Evolutionary conservation across 1,139 yeast species (phyloP), one percentile per base, ranked within the genome.

Genomic region (Sugiyamaella paludigena): DNA sequence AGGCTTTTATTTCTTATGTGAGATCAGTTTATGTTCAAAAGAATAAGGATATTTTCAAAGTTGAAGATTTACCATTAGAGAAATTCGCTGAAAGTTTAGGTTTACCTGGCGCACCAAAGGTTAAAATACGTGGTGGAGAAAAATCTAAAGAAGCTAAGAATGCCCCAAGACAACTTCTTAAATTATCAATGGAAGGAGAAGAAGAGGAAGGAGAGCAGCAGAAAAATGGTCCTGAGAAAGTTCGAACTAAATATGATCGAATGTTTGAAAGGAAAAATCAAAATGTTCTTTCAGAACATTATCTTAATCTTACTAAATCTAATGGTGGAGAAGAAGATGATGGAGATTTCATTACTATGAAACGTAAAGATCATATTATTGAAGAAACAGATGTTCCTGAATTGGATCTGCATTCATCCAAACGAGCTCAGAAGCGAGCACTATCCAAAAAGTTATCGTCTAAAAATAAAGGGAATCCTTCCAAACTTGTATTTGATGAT

Each of bases 231-330:
- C 52, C 52, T 26, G 66, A 68, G 34, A 79, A 79, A 58, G 83
- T 81, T 2, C 79, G 91, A 61, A 92, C 98, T 9, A 92, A 87
- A 66, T 88, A 88, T 64, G 98, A 94, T 68, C 80, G 94, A 58
- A 91, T 92, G 96, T 94, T 94, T 71, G 95, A 87, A 64, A 80
- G 99, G 66, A 78, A 87, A 68, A 94, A 92, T 67, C 98, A 94
- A 71, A 87, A 87, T 43, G 95, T 92, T 30, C 73, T 94, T 50
- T 85, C 96, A 34, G 94, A 89, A 57, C 95, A 89, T 65, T 92
- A 88, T 64, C 69, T 83, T 69, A 86, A 82, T 54, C 75, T 92
- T 68, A 60, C 57, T 8, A 61, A 54, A n/a, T 53, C 48, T 4
- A 75, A 73, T 2, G 72, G 62, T 40, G 76, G 68, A 2, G 88